Evolutionary conservation across 345 rosid species (phyloP), one percentile per base, ranked within the genome.

Genomic region (Toxicodendron radicans): DNA sequence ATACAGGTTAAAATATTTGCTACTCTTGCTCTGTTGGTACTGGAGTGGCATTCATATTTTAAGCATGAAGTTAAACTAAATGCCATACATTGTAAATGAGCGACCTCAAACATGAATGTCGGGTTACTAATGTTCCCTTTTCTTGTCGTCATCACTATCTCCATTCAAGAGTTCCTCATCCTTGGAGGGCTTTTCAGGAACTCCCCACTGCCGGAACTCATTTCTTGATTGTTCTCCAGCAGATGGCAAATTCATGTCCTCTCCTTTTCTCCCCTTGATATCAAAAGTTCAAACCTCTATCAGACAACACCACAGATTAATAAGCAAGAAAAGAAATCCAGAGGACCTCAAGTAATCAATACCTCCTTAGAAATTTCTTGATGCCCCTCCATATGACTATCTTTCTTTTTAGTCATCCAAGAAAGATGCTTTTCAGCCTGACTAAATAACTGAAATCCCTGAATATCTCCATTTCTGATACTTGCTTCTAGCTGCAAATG

Each of bases 381-480:
- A 38, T 78, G 76, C 52, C 66, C 81, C 67, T 83, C 30, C 43
- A 75, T 67, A 66, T 35, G 80, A 52, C 14, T 27, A 21, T 78
- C 84, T 73, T 80, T 80, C 51, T 78, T 79, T 59, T 65, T 63
- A 20, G 53, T 67, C 23, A 63, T 38, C 11, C 86, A 81, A 51
- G 91, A 80, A 78, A 87, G 66, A 48, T 70, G 64, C 69, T 76
- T 71, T 38, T 84, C 53, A 75, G 82, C 77, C 59, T 85, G 64
- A 16, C 64, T 82, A 71, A 89, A 91, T 62, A 88, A 84, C 45
- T 79, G 78, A 79, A 94, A 84, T 17, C 89, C 87, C 76, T 86
- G 78, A 75, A 92, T 38, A 81, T 94, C 97, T 57, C 98, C 98
- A 77, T 90, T 94, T 74, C 82, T 90, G 21, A 94, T 87, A 72